These are phyloP conservation scores for Brassica carinata DNA, from an alignment of 345 rosid species.

Conservation along the genomic window DNA sequence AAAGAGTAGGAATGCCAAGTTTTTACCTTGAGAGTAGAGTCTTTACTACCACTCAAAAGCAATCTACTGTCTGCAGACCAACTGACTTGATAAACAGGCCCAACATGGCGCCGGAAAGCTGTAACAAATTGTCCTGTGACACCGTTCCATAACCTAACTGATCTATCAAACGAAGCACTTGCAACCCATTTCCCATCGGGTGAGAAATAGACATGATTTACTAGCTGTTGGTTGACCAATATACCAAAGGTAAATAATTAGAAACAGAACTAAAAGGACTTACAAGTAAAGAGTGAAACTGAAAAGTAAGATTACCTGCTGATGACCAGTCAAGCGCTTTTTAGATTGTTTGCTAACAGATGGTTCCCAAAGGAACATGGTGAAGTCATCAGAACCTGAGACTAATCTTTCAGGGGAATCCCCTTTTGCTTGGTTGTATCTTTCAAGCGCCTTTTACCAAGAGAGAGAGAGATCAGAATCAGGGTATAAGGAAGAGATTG, in stretches of 20 bases:
- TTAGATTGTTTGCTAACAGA: constrained; percentile 76
- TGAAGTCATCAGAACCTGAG: constrained; percentile 94
- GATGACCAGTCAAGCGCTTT: constrained; percentile 92
- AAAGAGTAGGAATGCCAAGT: neutral
- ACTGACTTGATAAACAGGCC: constrained; percentile 94
- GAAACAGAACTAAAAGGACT: neutral
- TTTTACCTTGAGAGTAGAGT: constrained; percentile 88
- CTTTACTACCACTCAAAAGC: constrained; percentile 97
- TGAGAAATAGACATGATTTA: constrained; percentile 92
- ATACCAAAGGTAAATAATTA: neutral
- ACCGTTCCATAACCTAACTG: constrained; percentile 96
- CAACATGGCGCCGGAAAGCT: constrained; percentile 91
- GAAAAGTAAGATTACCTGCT: constrained; percentile 53
- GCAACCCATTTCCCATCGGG: constrained; percentile 98
- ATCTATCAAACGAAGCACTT: constrained; percentile 94
- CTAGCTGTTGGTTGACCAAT: constrained; percentile 61
- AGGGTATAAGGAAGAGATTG: constrained; percentile 2
- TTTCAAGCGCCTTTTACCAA: constrained; percentile 63
- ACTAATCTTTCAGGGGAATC: constrained; percentile 88
- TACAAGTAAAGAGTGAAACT: neutral
- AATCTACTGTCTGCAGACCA: constrained; percentile 99
- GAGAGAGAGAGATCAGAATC: constrained; percentile 16
- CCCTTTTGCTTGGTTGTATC: constrained; percentile 84
- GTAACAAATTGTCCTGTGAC: constrained; percentile 81
- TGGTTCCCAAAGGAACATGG: constrained; percentile 99